These are phyloP conservation scores for Colletotrichum sp. DNA, from an alignment of 2,329 filamentous ascomycete genomes.

Conservation along the genomic window DNA sequence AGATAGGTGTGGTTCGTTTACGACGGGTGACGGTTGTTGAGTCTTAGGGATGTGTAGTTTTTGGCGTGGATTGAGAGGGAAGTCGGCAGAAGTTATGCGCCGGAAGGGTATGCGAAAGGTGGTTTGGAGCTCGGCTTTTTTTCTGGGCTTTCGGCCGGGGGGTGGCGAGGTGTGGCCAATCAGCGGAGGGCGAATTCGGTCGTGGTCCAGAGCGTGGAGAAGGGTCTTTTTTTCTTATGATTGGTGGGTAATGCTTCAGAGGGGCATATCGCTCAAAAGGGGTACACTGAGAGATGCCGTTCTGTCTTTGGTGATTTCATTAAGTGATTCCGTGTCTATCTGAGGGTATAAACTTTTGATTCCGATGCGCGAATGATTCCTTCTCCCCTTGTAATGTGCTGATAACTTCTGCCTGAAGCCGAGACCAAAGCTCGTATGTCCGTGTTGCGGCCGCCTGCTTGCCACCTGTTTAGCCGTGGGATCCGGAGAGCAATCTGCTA, in stretches of 20 bases:
- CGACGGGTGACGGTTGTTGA: neutral
- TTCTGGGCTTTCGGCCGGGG: neutral
- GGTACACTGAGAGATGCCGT: neutral
- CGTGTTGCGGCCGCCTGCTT: neutral
- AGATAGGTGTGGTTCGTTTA: neutral
- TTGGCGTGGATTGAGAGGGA: constrained; percentile 26
- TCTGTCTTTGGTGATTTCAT: neutral
- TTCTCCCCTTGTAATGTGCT: neutral
- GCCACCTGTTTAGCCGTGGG: neutral
- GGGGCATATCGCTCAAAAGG: neutral
- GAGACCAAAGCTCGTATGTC: neutral
- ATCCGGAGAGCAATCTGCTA: neutral
- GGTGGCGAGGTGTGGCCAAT: constrained; percentile 12
- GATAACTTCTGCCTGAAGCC: neutral
- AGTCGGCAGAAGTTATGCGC: constrained; percentile 18
- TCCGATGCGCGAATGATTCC: neutral
- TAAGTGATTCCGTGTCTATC: neutral
- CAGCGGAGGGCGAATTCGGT: neutral
- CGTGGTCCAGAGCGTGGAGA: neutral
- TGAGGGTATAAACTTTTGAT: constrained; percentile 17
- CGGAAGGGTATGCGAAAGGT: neutral
- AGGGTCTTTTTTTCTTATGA: neutral
- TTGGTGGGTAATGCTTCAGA: neutral
- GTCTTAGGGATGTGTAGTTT: constrained; percentile 30
- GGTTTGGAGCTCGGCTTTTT: constrained; percentile 11